Base-by-base conservation (phyloP, 78 protist genomes). In the Dictyostelium purpureum region DNA sequence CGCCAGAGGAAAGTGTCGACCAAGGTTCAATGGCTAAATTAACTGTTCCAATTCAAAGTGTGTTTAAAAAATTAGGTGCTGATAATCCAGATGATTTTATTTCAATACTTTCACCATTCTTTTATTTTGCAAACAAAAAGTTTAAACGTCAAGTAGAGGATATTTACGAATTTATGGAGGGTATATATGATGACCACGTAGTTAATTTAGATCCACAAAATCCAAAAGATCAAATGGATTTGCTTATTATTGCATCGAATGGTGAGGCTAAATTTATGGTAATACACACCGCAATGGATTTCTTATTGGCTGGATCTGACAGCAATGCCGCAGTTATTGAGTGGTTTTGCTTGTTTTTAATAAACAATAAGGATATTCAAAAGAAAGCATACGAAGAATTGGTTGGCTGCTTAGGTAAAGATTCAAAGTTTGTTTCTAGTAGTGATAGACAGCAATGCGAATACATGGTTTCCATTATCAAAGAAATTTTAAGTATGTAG, bases 321-420 rank as follows among this genome's bases (percentile, higher is more conserved):
- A 52, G 45, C 10, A 76, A 28, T 33, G 42, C 67, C 2, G 63
- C 67, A 0, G 31, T 49, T 6, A 24, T 49, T 38, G 59, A 70
- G 43, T 70, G 56, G 51, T 38, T 70, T 45, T 37, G 42, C 16
- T 26, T 70, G 12, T 24, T 11, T 4, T 24, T 70, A 37, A 16
- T 38, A 5, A 70, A 70, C 42, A 37, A 70, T 45, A 54, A 10
- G 10, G 57, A 42, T 10, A 12, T 54, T 38, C 90, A 82, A 69
- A 28, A 52, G 7, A 82, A 70, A 40, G 74, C 66, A 24, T 82
- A 82, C 18, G 2, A 69, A 26, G 90, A 82, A 63, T 24, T 82
- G 21, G 19, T 16, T 0, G 11, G 24, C 19, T 54, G 10, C 0
- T 19, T 4, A 7, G 9, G 4, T 21, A 10, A 42, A 37, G 6